Conservation (phyloP, 331 rosid species). For the Cydonia oblonga region DNA sequence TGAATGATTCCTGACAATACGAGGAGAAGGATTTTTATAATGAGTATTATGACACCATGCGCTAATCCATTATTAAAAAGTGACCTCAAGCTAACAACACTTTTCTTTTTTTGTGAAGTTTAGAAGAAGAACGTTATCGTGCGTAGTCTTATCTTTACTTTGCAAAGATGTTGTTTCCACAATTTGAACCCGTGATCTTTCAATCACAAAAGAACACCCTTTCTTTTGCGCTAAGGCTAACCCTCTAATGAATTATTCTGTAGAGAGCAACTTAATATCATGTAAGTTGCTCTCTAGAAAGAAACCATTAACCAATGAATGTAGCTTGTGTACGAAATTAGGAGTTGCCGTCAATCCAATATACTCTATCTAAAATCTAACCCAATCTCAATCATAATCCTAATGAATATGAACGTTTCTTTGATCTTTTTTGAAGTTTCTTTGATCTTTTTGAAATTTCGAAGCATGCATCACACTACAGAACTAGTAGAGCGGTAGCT, state of each 20-base stretch:
- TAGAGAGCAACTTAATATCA: no score
- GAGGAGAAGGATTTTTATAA: not conserved
- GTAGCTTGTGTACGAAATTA: not conserved
- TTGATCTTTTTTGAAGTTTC: not conserved
- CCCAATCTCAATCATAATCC: not conserved
- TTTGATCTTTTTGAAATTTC: not conserved
- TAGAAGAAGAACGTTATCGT: fast-evolving
- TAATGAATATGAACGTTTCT: not conserved
- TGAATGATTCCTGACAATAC: not conserved
- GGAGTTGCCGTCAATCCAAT: not conserved
- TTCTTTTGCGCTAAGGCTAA: no score
- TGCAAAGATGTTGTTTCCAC: fast-evolving
- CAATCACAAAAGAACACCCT: no score
- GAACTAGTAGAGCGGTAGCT: not conserved
- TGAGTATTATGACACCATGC: no score
- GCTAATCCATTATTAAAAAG: no score
- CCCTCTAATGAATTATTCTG: no score
- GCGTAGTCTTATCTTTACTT: fast-evolving
- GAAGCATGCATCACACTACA: not conserved
- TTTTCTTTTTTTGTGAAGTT: no score
- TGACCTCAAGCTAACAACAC: no score
- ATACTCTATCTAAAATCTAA: not conserved
- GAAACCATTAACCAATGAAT: not conserved
- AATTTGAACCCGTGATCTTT: no score
- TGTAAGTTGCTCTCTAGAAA: not conserved